phyloP scores from a whole-genome alignment of 2,329 filamentous ascomycete genomes.

The Coleophoma cylindrospora region DNA sequence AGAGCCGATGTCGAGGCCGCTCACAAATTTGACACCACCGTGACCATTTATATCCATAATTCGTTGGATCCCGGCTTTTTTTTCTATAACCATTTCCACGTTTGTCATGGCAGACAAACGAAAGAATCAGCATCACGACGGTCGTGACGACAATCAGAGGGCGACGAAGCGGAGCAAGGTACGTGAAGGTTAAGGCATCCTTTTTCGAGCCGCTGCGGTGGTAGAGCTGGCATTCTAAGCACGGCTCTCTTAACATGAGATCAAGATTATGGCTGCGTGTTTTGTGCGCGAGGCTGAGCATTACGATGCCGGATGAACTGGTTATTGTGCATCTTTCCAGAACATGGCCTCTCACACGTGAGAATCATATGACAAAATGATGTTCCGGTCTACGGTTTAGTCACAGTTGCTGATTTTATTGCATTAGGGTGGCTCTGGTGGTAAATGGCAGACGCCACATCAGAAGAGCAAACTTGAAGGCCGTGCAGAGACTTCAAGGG shows the following conservation, averaged over 20 bases:
- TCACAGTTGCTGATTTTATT: no score
- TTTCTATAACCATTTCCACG: background rate
- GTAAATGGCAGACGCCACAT: conserved; percentile 58
- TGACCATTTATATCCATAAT: background rate
- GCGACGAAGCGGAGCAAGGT: conserved; percentile 22
- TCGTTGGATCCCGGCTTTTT: background rate
- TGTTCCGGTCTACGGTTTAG: no score
- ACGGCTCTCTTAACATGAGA: background rate
- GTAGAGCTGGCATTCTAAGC: no score
- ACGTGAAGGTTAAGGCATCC: background rate
- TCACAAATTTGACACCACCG: no score
- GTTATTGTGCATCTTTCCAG: background rate
- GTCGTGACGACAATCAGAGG: conserved; percentile 10
- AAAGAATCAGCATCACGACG: conserved; percentile 15
- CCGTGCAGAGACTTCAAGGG: conserved; percentile 33
- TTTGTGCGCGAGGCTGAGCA: background rate
- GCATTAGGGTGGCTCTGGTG: conserved; percentile 39
- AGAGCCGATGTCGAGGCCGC: no score
- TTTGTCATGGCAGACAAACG: conserved; percentile 17
- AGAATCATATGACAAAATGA: no score
- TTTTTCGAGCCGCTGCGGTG: no score
- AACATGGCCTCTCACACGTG: no score
- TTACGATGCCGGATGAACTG: background rate
- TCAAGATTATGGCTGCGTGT: background rate
- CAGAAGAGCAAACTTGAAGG: conserved; percentile 45